Base-by-base conservation (phyloP, 805 yeast genomes). In the Lachancea lanzarotensis region DNA sequence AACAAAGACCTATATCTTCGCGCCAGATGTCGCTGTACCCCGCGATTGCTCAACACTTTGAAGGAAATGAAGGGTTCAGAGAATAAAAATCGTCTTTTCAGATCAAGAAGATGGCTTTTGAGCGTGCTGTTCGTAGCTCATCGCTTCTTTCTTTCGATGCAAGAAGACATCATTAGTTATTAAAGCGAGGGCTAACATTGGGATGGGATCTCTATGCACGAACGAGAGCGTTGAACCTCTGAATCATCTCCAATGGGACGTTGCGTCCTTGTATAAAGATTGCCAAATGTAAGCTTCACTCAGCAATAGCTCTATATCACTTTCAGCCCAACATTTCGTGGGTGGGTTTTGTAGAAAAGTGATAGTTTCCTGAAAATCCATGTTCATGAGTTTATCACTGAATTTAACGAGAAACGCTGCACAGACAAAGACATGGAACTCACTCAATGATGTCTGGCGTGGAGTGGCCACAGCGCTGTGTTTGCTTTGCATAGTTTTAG, bases 241-340 rank as follows among this genome's bases (percentile, higher is more conserved):
- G 12, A 9, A 27, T 47, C 47, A 62, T 35, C 82, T 75, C 61
- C 90, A 73, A 65, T 90, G 96, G 1, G 96, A 96, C 16, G 83
- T 69, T 4, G 96, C 96, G 60, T 88, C 84, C 60, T 86, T 88
- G 62, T 87, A 93, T 33, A 93, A 70, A 44, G 91, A 81, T 67
- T 90, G 97, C 97, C 97, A 93, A 57, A 93, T 88, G 63, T 80
- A 93, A 0, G 98, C 98, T 64, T 93, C 97, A 66, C 97, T 88
- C 45, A 93, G 67, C 66, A 93, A 73, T 70, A 93, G 74, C 65
- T 93, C 98, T 35, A 93, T 80, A 55, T 93, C 97, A 59, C 83
- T 83, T 50, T 86, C 95, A 2, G 73, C 74, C 98, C 98, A 93
- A 32, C 72, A 68, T 40, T 72, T 69, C 0, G 98, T 93, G 20